Evolutionary conservation across 73 alveolate genomes (phyloP), one percentile per base, ranked within the genome.

Genomic region (Durusdinium trenchii): DNA sequence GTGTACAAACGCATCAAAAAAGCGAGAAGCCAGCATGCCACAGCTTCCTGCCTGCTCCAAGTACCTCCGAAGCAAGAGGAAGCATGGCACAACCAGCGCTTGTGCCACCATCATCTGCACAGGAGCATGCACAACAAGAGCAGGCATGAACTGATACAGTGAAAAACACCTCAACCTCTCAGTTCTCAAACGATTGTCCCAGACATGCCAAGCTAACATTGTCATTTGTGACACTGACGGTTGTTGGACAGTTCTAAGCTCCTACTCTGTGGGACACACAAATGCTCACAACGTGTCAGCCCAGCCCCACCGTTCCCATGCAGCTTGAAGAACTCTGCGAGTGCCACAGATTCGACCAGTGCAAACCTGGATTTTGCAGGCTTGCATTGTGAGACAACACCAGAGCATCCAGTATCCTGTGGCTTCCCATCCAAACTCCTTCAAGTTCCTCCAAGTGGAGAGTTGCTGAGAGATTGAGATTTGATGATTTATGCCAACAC

Each of bases 71-170:
- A 84, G 76, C 54, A 84, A 84, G 36, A 84, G 51, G 75, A 50
- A 84, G 75, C 76, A 84, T 35, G 94, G 94, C 75, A 84, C 78
- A 32, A 52, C 50, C 38, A 84, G 46, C 50, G 51, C 71, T 36
- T 84, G 94, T 51, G 75, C 76, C 76, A 35, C 12, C 94, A 84
- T 84, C 75, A 84, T 51, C 94, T 84, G 94, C 32, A 54, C 89
- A 78, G 36, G 62, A 78, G 23, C 32, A 57, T 60, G n/a, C n/a
- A n/a, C n/a, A n/a, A n/a, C 73, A 60, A 60, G n/a, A 60, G n/a
- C 12, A 57, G 32, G 69, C 69, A 57, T 23, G 23, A 57, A 57
- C n/a, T n/a, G n/a, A n/a, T n/a, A n/a, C n/a, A n/a, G n/a, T n/a
- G n/a, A n/a, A n/a, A n/a, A n/a, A n/a, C n/a, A n/a, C n/a, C n/a